Evolutionary conservation across 164 flowering plant species (phyloP).

Genomic region (Magnolia officinalis): DNA sequence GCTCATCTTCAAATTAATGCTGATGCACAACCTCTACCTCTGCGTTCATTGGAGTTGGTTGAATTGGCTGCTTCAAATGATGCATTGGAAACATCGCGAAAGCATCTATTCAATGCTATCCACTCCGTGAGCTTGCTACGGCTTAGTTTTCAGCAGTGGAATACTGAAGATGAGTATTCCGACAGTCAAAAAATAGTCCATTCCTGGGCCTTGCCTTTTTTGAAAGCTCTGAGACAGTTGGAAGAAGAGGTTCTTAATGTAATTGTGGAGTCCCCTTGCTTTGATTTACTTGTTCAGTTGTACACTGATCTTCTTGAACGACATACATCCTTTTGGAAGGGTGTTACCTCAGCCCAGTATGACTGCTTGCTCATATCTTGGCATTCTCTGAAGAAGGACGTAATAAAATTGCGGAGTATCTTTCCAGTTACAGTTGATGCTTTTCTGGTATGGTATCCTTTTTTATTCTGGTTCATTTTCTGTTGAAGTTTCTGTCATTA

Average conservation of each 20-base stretch:
- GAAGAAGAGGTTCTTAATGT: slow-evolving; percentile 56
- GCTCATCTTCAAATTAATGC: slow-evolving; percentile 23
- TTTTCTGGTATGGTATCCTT: slow-evolving; percentile 41
- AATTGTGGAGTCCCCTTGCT: slow-evolving; percentile 44
- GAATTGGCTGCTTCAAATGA: slow-evolving; percentile 27
- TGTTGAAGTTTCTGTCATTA: background rate
- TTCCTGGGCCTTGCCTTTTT: slow-evolving; percentile 19
- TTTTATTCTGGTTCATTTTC: background rate
- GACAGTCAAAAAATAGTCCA: slow-evolving; percentile 17
- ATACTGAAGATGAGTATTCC: slow-evolving; percentile 31
- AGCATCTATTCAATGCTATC: slow-evolving; percentile 46
- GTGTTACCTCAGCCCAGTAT: slow-evolving; percentile 23
- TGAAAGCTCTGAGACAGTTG: slow-evolving; percentile 45
- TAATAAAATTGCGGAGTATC: slow-evolving; percentile 30
- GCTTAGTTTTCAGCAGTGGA: slow-evolving; percentile 65
- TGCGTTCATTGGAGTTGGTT: slow-evolving; percentile 55
- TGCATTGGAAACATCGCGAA: slow-evolving; percentile 8
- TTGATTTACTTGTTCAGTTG: slow-evolving; percentile 40
- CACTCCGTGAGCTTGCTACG: slow-evolving; percentile 41
- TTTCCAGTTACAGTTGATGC: slow-evolving; percentile 39
- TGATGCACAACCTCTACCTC: slow-evolving; percentile 35
- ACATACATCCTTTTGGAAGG: slow-evolving; percentile 61
- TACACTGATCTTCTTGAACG: slow-evolving; percentile 53
- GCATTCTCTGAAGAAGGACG: slow-evolving; percentile 56
- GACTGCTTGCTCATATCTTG: slow-evolving; percentile 42